phyloP scores from a whole-genome alignment of 768 basidiomycete genomes.

The Favolaschia claudopus region DNA sequence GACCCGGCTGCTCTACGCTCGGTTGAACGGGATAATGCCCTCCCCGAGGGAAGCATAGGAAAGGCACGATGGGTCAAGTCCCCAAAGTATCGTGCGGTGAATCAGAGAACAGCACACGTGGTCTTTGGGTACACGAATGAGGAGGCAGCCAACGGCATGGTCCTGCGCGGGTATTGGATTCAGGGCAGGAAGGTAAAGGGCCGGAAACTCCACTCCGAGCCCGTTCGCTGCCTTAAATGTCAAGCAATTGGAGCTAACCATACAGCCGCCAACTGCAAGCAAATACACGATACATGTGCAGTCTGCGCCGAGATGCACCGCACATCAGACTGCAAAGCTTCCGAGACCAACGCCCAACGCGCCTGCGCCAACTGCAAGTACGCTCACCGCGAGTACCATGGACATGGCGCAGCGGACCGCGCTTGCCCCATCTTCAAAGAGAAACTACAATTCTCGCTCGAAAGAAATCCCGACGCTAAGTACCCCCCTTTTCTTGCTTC shows the following conservation, averaged over 20 bases:
- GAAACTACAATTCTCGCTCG: background rate
- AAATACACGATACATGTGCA: slow-evolving; percentile 9
- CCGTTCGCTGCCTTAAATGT: slow-evolving; percentile 35
- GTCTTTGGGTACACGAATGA: slow-evolving; percentile 26
- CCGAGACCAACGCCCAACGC: background rate
- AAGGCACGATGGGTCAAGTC: slow-evolving; percentile 36
- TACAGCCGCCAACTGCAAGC: slow-evolving; percentile 22
- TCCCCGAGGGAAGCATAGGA: slow-evolving; percentile 6
- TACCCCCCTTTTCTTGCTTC: slow-evolving; percentile 28
- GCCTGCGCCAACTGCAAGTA: background rate
- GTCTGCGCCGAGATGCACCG: slow-evolving; percentile 22
- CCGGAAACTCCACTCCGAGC: slow-evolving; percentile 29
- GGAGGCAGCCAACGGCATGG: slow-evolving; percentile 31
- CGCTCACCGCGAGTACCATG: background rate
- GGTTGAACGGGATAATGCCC: slow-evolving; percentile 22
- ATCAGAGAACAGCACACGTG: slow-evolving; percentile 31
- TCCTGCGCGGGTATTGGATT: slow-evolving; percentile 30
- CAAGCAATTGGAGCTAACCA: slow-evolving; percentile 25
- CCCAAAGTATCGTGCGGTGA: background rate
- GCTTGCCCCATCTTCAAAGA: background rate
- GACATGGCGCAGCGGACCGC: background rate
- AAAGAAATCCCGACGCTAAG: slow-evolving; percentile 19
- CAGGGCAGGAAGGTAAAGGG: slow-evolving; percentile 17
- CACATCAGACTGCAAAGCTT: background rate
- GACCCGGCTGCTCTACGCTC: background rate